Conservation (phyloP, 176 grass and related monocot genomes). For the Zea luxurians region DNA sequence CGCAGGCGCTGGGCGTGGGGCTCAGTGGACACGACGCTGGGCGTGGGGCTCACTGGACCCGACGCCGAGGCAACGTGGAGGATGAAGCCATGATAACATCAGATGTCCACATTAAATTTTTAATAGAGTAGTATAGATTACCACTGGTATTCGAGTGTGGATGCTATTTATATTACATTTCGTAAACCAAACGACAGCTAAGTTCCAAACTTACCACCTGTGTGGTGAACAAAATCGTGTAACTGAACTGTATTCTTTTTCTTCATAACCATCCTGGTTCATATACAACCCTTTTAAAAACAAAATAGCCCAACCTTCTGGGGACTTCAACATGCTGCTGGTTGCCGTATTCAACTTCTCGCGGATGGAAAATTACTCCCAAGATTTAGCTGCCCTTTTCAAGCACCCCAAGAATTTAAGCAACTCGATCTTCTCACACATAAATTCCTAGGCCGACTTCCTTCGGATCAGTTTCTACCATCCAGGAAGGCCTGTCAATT, state of each 20-base stretch:
- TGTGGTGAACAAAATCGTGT: neutral
- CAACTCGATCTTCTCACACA: conserved; percentile 39
- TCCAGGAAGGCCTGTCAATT: conserved; percentile 73
- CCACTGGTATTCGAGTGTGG: no score
- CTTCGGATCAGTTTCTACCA: conserved; percentile 84
- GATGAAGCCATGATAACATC: no score
- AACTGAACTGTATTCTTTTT: neutral
- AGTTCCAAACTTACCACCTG: neutral
- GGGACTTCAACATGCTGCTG: neutral
- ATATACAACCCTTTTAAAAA: conserved; percentile 13
- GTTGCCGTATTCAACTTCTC: neutral
- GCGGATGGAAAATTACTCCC: neutral
- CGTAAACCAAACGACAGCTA: no score
- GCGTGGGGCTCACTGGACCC: no score
- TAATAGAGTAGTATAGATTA: no score
- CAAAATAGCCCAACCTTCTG: neutral
- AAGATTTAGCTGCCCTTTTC: neutral
- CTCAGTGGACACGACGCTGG: no score
- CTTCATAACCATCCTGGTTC: neutral
- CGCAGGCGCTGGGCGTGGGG: no score
- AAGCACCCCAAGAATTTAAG: neutral
- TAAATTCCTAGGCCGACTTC: conserved; percentile 83
- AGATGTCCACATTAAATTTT: no score
- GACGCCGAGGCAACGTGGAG: no score
- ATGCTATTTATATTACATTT: no score